These are phyloP conservation scores for Leccinum disarticulatum DNA, from an alignment of 768 basidiomycete species.

Conservation along the genomic window DNA sequence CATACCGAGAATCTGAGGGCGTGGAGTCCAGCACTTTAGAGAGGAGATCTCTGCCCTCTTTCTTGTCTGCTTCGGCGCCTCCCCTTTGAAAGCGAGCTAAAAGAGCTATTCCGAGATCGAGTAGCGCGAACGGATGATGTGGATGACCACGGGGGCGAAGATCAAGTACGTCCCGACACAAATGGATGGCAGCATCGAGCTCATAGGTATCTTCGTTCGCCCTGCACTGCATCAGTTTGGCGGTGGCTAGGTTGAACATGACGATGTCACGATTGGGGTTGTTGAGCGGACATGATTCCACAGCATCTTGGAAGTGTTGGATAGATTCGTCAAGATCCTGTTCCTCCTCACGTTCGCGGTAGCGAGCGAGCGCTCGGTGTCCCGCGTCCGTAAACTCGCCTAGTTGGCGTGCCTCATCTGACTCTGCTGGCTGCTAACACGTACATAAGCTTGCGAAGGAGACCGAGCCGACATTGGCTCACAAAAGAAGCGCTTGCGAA, in stretches of 20 bases:
- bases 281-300: neutral
- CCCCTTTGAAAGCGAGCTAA: neutral
- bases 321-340: slow-evolving; percentile 21
- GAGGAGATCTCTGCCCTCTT: neutral
- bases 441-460: neutral
- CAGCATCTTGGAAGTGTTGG: slow-evolving; percentile 9
- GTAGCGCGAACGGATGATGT: neutral
- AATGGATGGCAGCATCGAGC: slow-evolving; percentile 1
- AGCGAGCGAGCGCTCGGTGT: neutral
- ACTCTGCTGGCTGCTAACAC: neutral
- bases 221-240: neutral
- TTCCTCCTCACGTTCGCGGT: neutral
- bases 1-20: neutral
- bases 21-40: neutral
- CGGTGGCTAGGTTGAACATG: slow-evolving; percentile 13
- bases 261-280: slow-evolving; percentile 12
- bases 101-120: neutral
- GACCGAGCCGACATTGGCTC: neutral
- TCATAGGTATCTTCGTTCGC: neutral
- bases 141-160: neutral
- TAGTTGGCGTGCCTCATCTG: neutral
- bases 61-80: neutral
- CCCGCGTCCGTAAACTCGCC: neutral
- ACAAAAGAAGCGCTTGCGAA: neutral
- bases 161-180: neutral